Conservation (phyloP, 2,329 filamentous ascomycete species). For the Fragosphaeria purpurea region DNA sequence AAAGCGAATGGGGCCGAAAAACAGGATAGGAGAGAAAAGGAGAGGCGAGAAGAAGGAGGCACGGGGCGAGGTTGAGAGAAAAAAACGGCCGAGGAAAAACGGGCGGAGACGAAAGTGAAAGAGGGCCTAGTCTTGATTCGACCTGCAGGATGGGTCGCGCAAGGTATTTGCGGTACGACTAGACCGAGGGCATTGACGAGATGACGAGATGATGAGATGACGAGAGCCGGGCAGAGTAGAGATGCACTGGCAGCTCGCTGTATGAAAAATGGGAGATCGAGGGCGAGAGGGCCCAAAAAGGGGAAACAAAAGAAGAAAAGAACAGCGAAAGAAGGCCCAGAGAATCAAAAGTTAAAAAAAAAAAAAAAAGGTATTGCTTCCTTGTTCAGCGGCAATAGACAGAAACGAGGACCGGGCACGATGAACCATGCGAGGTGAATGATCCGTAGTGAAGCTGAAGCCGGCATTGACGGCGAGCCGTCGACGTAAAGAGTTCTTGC, state of each 20-base stretch:
- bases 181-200: too few species aligned
- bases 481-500: too few species aligned
- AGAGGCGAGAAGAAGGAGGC: background rate
- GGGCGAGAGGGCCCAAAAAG: background rate
- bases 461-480: background rate
- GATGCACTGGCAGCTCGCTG: too few species aligned
- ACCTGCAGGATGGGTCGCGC: background rate
- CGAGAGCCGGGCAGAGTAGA: too few species aligned
- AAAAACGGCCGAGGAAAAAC: background rate
- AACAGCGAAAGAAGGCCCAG: background rate
- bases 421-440: too few species aligned
- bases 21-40: background rate
- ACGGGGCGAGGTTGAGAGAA: background rate
- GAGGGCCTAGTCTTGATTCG: slow-evolving; percentile 1
- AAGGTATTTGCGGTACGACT: background rate
- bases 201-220: too few species aligned
- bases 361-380: background rate
- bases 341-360: background rate
- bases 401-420: background rate
- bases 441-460: background rate
- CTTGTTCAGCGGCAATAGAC: background rate
- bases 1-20: background rate
- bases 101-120: background rate
- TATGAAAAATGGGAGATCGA: background rate
- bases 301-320: background rate